phyloP scores from a whole-genome alignment of 331 rosid species.

The Dryas integrifolia region DNA sequence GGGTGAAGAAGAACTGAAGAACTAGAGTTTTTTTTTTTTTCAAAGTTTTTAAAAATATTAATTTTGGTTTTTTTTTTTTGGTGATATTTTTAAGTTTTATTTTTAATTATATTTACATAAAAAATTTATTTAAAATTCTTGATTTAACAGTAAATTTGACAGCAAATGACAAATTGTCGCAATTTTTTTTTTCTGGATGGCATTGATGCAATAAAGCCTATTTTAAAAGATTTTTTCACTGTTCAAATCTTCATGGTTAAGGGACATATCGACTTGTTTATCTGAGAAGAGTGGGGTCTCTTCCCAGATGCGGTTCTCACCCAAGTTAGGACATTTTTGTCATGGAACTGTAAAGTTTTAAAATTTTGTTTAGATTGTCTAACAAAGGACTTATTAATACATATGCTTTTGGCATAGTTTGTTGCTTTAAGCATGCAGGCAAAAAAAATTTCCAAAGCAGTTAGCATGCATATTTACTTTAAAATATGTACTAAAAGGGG shows the following conservation, averaged over 20 bases:
- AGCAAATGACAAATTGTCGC: too few relatives aligned
- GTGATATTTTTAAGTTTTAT: too few relatives aligned
- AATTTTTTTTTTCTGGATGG: too few relatives aligned
- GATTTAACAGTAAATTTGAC: too few relatives aligned
- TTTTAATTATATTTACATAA: too few relatives aligned
- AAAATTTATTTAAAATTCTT: too few relatives aligned
- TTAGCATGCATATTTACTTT: slow-evolving; percentile 6
- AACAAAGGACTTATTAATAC: neutral
- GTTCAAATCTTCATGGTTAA: neutral
- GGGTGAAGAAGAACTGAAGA: too few relatives aligned
- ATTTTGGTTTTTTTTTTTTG: too few relatives aligned
- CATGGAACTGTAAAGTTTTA: neutral
- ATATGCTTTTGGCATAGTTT: neutral
- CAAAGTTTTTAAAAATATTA: too few relatives aligned
- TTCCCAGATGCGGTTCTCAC: neutral
- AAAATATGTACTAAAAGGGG: neutral
- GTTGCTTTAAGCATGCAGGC: slow-evolving; percentile 2
- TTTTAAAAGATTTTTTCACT: neutral
- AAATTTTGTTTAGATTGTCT: neutral
- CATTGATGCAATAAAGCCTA: too few relatives aligned
- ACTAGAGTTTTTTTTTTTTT: too few relatives aligned
- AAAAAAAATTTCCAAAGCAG: neutral
- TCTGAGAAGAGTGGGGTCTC: neutral
- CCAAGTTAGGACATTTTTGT: neutral
- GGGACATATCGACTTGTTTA: slow-evolving; percentile 1